These are phyloP conservation scores for Jatropha podagrica DNA, from an alignment of 441 rosid genomes.

Conservation along the genomic window DNA sequence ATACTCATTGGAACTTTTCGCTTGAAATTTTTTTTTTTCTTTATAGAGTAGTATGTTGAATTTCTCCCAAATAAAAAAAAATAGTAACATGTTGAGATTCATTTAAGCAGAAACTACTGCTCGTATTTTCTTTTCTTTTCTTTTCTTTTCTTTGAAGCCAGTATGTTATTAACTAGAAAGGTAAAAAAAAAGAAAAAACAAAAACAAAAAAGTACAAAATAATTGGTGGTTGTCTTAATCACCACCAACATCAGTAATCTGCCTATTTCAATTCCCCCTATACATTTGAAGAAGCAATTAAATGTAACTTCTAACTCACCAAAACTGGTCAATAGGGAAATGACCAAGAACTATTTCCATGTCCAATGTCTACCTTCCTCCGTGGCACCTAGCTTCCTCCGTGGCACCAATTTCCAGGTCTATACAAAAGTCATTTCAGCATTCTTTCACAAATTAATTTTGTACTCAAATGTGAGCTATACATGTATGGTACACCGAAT, in stretches of 20 bases:
- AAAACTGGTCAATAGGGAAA: background rate
- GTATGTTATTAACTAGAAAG: background rate
- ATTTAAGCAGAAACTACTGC: too few relatives aligned
- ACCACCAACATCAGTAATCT: background rate
- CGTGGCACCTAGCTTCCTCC: background rate
- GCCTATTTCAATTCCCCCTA: background rate
- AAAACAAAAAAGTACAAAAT: background rate
- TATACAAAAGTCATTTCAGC: constrained; percentile 12
- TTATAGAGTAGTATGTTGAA: too few relatives aligned
- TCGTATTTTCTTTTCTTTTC: too few relatives aligned
- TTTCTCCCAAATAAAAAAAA: too few relatives aligned
- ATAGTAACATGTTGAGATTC: too few relatives aligned
- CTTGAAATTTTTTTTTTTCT: too few relatives aligned
- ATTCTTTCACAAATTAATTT: constrained; percentile 1
- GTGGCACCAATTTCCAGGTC: background rate
- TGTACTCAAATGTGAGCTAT: background rate
- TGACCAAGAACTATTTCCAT: background rate
- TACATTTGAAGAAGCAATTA: constrained; percentile 11
- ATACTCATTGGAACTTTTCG: too few relatives aligned
- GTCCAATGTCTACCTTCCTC: background rate
- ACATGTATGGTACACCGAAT: background rate
- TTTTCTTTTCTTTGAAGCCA: too few relatives aligned
- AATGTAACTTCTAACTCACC: background rate
- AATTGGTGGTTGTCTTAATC: background rate
- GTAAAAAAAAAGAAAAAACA: background rate